These are phyloP conservation scores for Daedaleopsis nitida DNA, from an alignment of 768 basidiomycete species.

Conservation along the genomic window DNA sequence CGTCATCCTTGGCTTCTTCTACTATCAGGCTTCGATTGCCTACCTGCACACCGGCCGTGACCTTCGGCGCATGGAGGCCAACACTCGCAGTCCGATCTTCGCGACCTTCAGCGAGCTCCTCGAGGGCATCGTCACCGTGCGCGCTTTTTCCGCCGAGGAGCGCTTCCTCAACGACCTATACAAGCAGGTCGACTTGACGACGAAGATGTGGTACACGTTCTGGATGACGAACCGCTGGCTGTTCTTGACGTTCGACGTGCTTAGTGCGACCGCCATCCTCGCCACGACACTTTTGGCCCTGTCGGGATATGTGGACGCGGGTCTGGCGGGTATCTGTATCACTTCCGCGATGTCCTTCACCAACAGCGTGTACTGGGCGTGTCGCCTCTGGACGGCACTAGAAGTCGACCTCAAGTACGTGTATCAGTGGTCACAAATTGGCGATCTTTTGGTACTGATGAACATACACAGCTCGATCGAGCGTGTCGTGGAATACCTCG, in stretches of 20 bases:
- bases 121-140: slow-evolving; percentile 90
- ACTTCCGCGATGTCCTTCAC: slow-evolving; percentile 72
- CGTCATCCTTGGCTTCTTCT: slow-evolving; percentile 68
- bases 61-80: slow-evolving; percentile 88
- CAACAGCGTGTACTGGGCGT: slow-evolving; percentile 50
- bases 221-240: slow-evolving; percentile 94
- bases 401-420: slow-evolving; percentile 73
- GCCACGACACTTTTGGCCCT: slow-evolving; percentile 81
- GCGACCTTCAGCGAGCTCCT: slow-evolving; percentile 81
- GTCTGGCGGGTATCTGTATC: slow-evolving; percentile 72
- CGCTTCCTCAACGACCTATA: slow-evolving; percentile 79
- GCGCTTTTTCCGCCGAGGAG: slow-evolving; percentile 84
- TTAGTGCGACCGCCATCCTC: slow-evolving; percentile 74
- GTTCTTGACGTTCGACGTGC: slow-evolving; percentile 76
- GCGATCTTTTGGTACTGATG: not conserved
- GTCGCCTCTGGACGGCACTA: slow-evolving; percentile 54
- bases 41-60: slow-evolving; percentile 83
- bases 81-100: slow-evolving; percentile 81
- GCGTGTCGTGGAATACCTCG: slow-evolving; percentile 88
- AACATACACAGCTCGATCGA: slow-evolving; percentile 70
- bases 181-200: slow-evolving; percentile 74
- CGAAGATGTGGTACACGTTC: slow-evolving; percentile 83
- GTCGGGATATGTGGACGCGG: slow-evolving; percentile 56
- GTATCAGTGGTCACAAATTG: not conserved
- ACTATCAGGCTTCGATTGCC: slow-evolving; percentile 70